Evolutionary conservation across 2,329 filamentous ascomycete species (phyloP).

Genomic region (Trichocomaceae sp.): DNA sequence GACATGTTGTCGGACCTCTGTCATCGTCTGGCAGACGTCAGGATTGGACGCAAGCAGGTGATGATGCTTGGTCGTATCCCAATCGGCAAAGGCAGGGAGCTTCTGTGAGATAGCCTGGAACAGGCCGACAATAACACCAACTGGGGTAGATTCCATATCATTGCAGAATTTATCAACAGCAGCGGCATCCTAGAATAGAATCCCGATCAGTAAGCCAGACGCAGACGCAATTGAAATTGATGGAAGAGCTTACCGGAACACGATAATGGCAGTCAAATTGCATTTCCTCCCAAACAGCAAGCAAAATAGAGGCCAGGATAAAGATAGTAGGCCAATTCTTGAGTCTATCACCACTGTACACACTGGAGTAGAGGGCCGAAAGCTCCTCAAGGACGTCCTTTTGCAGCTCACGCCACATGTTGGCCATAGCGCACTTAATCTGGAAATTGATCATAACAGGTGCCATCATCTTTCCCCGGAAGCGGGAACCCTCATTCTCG

Average conservation of each 20-base stretch:
- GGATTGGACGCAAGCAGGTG: conserved; percentile 84
- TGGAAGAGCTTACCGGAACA: conserved; percentile 50
- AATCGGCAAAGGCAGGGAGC: conserved; percentile 83
- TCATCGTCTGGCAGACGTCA: conserved; percentile 92
- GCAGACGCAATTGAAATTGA: not conserved
- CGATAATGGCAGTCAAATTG: conserved; percentile 98
- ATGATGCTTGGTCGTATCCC: conserved; percentile 87
- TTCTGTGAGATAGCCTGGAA: conserved; percentile 99
- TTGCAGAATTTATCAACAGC: conserved; percentile 90
- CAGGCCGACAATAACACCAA: conserved; percentile 90
- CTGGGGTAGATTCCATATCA: conserved; percentile 94
- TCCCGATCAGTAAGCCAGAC: conserved; percentile 12
- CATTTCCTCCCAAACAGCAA: conserved; percentile 97
- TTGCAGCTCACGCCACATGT: conserved; percentile 96
- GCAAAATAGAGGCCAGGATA: conserved; percentile 86
- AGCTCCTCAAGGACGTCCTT: conserved; percentile 95
- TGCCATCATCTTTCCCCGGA: conserved; percentile 80
- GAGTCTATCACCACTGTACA: conserved; percentile 93
- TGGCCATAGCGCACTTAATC: conserved; percentile 93
- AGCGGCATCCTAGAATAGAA: conserved; percentile 52
- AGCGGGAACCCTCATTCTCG: conserved; percentile 77
- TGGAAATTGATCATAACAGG: conserved; percentile 99
- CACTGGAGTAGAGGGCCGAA: conserved; percentile 87
- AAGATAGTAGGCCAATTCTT: conserved; percentile 99
- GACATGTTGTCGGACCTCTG: conserved; percentile 86